Base-by-base conservation (phyloP, 331 rosid species). In the Rosa hybrid region DNA sequence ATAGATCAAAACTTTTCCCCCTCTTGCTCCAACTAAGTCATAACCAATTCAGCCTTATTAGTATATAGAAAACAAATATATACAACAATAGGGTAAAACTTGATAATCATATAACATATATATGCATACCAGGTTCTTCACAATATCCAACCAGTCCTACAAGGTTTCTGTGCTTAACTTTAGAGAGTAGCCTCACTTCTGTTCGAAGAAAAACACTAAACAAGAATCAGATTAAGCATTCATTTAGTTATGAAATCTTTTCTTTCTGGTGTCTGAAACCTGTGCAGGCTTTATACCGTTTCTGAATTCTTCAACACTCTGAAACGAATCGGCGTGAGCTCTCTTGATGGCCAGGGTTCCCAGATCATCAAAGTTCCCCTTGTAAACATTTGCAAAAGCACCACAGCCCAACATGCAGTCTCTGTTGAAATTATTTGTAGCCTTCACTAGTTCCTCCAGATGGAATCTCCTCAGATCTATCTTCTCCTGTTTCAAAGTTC, bases 331-430 rank as follows among this genome's bases (percentile, higher is more conserved):
- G 25, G 77, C 74, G 48, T 86, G 93, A 50, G 98, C 76, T 83
- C 96, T 85, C 88, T 94, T 94, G 11, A 94, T 90, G 34, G 98
- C 96, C 27, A 92, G 60, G 48, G 83, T 86, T 85, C 90, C 94
- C 46, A 82, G 86, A 38, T 62, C 82, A 25, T 80, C 90, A 80
- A 92, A 88, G 56, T 49, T 84, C 42, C 91, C 97, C 81, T 86
- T 84, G 78, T 90, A 92, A 54, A 92, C 95, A 81, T 84, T 88
- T 71, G 92, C 96, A 84, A 91, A 90, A 45, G 91, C 92, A 57
- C 98, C 98, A 75, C 90, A 88, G 51, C 98, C 98, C 79, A 91
- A 38, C 80, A 94, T 80, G 76, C 80, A 83, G 39, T 89, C 97
- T 60, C 74, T 77, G 79, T 88, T 89, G 81, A 94, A 94, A 68